Base-by-base conservation (phyloP, 352 stramenopile species). In the Globisporangium echinulatum region DNA sequence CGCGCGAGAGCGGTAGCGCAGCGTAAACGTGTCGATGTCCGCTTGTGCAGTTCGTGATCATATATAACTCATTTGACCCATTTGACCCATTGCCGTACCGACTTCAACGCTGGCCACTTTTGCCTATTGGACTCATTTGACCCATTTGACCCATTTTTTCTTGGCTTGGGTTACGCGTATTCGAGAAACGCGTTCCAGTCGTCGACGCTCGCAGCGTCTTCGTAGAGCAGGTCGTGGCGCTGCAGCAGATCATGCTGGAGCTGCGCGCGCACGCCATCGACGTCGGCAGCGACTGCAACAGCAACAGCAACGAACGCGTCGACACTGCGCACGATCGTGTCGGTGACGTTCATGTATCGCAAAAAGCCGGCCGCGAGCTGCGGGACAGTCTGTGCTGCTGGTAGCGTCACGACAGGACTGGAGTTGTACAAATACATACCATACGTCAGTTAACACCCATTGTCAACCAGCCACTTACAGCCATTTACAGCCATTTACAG, bases 351-450 rank as follows among this genome's bases (percentile, higher is more conserved):
- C 55, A 88, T 75, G 58, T 74, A 75, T 1, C 79, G 76, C 10
- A 85, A 64, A 52, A 88, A 88, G 0, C 79, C 79, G 17, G 79
- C 79, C 10, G 79, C 72, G 37, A 88, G 75, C 38, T 85, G 70
- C 25, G 81, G 63, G 7, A 87, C 74, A 7, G 62, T 82, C 47
- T 88, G 79, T 15, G 69, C 69, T 7, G 68, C 63, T 39, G 79
- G 76, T 14, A 85, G 51, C 33, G 79, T 87, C 49, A 88, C 68
- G 15, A 88, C 79, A 37, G 79, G 76, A 9, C 76, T 88, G 50
- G 13, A 17, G 8, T 33, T 33, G 25, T 33, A 33, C 25, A 33
- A 3, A 33, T 33, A 33, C 1, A 33, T 33, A 33, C 25, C 25
- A 33, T 33, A 33, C 25, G 2, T 33, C 25, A 3, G 25, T 3